Percentiles rank a stretch among this genome's conserved stretches.
These are phyloP conservation scores for Penicillium longicatenatum DNA, from an alignment of 495 filamentous ascomycete genomes.

Conservation along the genomic window DNA sequence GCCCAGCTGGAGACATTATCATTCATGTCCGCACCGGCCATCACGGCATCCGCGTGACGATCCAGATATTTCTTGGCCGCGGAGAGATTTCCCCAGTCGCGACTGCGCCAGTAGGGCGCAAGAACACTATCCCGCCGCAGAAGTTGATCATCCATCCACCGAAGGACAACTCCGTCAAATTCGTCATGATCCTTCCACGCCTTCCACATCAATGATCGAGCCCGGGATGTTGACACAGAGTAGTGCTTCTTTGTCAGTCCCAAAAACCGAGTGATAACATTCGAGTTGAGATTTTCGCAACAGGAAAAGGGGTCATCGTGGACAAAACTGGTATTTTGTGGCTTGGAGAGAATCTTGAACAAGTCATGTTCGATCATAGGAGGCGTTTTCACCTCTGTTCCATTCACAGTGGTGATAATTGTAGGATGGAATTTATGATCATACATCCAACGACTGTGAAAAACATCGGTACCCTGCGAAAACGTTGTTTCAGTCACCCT, in stretches of 20 bases:
- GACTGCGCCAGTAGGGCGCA: conserved; percentile 57
- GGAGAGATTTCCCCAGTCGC: conserved; percentile 55
- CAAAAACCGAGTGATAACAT: conserved; percentile 47
- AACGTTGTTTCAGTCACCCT: conserved; percentile 62
- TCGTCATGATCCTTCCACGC: conserved; percentile 61
- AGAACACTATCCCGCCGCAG: conserved; percentile 58
- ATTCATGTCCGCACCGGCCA: conserved; percentile 62
- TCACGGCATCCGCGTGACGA: conserved; percentile 57
- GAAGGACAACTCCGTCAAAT: conserved; percentile 61
- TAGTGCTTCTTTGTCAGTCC: conserved; percentile 52
- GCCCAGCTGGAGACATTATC: conserved; percentile 60
- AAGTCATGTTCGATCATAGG: conserved; percentile 60
- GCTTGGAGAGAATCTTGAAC: conserved; percentile 57
- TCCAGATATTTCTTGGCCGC: conserved; percentile 59
- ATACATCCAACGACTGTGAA: conserved; percentile 58
- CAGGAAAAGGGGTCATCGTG: conserved; percentile 59
- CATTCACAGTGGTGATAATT: conserved; percentile 60
- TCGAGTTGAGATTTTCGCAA: conserved; percentile 50
- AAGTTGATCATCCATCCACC: conserved; percentile 65
- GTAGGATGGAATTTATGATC: conserved; percentile 65
- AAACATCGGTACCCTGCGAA: conserved; percentile 53
- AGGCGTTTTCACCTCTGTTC: conserved; percentile 55
- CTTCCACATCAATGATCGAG: conserved; percentile 64
- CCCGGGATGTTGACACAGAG: conserved; percentile 57
- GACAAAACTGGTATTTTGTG: conserved; percentile 53